Percentiles rank a stretch among this genome's conserved stretches.
These are phyloP conservation scores for Keithomyces neogunnii DNA, from an alignment of 2,329 filamentous ascomycete genomes.

Conservation along the genomic window DNA sequence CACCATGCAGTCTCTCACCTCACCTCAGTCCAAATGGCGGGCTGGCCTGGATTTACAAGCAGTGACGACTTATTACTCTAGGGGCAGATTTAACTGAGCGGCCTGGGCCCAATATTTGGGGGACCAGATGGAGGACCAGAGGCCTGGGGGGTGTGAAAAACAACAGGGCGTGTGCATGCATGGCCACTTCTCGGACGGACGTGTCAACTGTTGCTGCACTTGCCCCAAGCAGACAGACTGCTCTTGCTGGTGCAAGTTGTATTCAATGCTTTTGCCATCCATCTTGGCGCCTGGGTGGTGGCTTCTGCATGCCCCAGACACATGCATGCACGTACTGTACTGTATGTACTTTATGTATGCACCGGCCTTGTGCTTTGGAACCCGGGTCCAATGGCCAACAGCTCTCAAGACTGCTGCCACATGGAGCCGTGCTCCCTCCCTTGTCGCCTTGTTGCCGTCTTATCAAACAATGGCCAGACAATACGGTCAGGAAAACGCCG, in stretches of 20 bases:
- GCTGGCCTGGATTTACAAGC: too few species aligned
- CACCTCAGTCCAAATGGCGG: too few species aligned
- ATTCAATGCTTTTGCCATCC: not conserved
- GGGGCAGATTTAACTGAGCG: too few species aligned
- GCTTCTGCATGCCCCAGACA: not conserved
- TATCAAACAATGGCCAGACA: too few species aligned
- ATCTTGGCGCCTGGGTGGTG: not conserved
- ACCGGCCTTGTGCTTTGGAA: not conserved
- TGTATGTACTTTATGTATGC: too few species aligned
- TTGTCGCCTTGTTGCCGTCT: too few species aligned
- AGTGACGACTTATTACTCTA: too few species aligned
- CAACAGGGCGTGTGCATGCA: not conserved
- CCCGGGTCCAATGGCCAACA: not conserved
- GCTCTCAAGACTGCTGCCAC: not conserved
- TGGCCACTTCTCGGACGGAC: not conserved
- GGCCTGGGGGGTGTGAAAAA: not conserved
- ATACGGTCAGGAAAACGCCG: too few species aligned
- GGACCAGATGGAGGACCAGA: too few species aligned
- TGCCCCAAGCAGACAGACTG: not conserved
- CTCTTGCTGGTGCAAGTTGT: not conserved
- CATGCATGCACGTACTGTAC: not conserved
- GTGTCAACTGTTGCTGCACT: not conserved
- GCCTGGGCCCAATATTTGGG: too few species aligned
- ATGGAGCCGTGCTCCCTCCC: too few species aligned
- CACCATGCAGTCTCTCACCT: not conserved